These are phyloP conservation scores for Dunaliella sp. DNA, from an alignment of 139 green algal species.

Conservation along the genomic window DNA sequence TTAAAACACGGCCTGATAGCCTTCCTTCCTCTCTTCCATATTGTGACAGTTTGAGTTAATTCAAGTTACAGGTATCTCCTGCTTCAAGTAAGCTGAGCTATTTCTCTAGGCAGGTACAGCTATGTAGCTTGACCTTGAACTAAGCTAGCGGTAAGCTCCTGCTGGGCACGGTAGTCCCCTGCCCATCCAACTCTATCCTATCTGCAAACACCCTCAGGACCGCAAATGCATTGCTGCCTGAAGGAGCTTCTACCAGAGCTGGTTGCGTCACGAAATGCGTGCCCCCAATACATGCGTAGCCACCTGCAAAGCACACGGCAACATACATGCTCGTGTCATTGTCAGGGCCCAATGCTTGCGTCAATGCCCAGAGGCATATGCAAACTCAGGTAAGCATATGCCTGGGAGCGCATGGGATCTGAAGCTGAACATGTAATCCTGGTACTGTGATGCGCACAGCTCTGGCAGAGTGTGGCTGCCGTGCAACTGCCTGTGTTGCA, in stretches of 20 bases:
- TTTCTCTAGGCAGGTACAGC: neutral
- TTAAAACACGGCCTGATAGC: too few relatives aligned
- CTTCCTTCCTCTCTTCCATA: too few relatives aligned
- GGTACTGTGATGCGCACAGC: too few relatives aligned
- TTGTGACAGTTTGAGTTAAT: too few relatives aligned
- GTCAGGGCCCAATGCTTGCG: neutral
- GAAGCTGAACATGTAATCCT: neutral
- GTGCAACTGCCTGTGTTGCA: too few relatives aligned
- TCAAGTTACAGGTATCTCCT: too few relatives aligned
- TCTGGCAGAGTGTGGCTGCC: too few relatives aligned
- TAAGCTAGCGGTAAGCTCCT: neutral
- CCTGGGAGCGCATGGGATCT: neutral
- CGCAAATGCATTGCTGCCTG: neutral
- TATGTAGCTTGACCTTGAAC: neutral
- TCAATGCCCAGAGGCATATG: neutral
- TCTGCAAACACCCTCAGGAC: neutral
- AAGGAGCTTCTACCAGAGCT: neutral
- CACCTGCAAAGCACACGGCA: neutral
- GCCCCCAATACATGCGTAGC: neutral
- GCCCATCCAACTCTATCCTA: neutral
- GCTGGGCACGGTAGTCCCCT: neutral
- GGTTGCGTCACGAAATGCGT: neutral
- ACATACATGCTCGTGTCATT: too few relatives aligned
- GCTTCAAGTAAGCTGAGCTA: too few relatives aligned
- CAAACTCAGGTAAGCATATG: neutral